Evolutionary conservation across 352 stramenopile species (phyloP).

Genomic region (Phytophthora podocarpi): DNA sequence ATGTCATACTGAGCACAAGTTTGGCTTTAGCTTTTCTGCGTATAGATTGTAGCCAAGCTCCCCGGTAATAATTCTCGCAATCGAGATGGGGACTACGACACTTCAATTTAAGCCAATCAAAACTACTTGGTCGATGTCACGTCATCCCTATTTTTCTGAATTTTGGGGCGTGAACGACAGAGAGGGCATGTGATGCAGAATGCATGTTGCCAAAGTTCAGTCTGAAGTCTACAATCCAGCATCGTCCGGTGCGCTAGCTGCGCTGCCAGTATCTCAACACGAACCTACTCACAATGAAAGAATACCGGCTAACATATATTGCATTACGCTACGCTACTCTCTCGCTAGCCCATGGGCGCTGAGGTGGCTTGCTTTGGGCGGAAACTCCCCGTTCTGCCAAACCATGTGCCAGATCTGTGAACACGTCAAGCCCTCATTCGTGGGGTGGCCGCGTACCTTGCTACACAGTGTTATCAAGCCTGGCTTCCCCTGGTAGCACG

Average conservation of each 20-base stretch:
- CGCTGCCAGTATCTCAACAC: too few species aligned
- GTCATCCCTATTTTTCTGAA: conserved; percentile 11
- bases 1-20: neutral
- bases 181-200: too few species aligned
- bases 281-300: neutral
- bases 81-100: neutral
- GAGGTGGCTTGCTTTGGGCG: neutral
- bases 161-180: neutral
- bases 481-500: neutral
- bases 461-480: conserved; percentile 5
- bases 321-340: neutral
- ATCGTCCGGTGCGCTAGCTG: too few species aligned
- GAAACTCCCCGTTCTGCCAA: conserved; percentile 22
- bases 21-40: neutral
- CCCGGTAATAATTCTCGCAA: conserved; percentile 8
- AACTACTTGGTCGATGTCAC: neutral
- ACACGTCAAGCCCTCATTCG: conserved; percentile 10
- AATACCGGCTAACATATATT: neutral
- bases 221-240: too few species aligned
- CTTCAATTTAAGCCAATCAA: neutral
- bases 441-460: neutral
- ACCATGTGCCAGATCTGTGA: conserved; percentile 23
- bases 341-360: neutral
- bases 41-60: conserved; percentile 6
- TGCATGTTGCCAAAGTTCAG: too few species aligned